These are phyloP conservation scores for Lodderomyces jiufengensis DNA, from an alignment of 1,139 yeast genomes.

Conservation along the genomic window DNA sequence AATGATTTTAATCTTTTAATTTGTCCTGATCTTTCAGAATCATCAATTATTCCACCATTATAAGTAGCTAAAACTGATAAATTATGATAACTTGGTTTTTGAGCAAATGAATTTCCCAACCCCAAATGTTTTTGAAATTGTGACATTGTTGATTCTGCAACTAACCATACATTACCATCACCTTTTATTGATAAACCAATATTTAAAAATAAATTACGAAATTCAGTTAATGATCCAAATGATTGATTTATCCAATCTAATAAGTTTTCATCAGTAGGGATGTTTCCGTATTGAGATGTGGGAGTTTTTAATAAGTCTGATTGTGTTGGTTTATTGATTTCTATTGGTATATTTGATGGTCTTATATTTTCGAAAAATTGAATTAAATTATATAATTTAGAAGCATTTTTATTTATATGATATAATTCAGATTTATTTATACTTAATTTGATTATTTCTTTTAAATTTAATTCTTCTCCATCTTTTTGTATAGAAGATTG, in stretches of 20 bases:
- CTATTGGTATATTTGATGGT: constrained; percentile 16
- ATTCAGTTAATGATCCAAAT: constrained; percentile 68
- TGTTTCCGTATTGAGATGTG: constrained; percentile 26
- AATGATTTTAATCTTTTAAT: constrained; percentile 30
- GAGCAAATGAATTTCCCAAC: no score
- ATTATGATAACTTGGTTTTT: constrained; percentile 31
- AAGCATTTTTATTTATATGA: constrained; percentile 53
- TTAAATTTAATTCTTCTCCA: constrained; percentile 23
- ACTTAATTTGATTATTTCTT: constrained; percentile 37
- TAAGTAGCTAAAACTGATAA: constrained; percentile 72
- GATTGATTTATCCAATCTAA: constrained; percentile 47
- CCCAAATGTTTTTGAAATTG: no score
- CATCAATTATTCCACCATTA: constrained; percentile 66
- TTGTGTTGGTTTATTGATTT: constrained; percentile 20
- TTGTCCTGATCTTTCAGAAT: constrained; percentile 51
- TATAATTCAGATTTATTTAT: constrained; percentile 46
- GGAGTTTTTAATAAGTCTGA: constrained; percentile 45
- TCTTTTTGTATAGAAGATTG: constrained; percentile 16
- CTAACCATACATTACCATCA: constrained; percentile 73
- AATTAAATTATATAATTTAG: constrained; percentile 55
- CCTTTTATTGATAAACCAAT: constrained; percentile 66
- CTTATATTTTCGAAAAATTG: constrained; percentile 57
- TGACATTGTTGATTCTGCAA: constrained; percentile 48
- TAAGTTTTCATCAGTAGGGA: constrained; percentile 37
- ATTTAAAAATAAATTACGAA: constrained; percentile 57